Conservation (phyloP, 768 basidiomycete species). For the Gymnopilus dilepis region DNA sequence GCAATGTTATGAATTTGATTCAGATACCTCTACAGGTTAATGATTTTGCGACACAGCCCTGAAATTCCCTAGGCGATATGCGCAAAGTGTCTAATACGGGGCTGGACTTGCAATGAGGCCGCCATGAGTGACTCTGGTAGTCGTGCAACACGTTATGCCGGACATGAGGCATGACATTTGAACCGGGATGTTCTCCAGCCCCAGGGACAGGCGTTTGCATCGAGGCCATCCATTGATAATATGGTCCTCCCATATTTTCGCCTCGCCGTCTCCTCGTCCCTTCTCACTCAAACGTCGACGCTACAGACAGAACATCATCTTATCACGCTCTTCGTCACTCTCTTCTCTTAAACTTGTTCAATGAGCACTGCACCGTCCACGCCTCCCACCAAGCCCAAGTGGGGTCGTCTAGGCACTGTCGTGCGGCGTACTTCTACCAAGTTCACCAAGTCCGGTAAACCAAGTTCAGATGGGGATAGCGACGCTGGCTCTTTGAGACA, state of each 20-base stretch:
- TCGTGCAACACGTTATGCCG: not conserved
- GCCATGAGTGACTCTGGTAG: not conserved
- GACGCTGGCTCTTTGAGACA: constrained; percentile 31
- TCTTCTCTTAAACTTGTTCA: too few species aligned
- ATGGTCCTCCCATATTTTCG: constrained; percentile 13
- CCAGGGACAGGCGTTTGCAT: constrained; percentile 46
- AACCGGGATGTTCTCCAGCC: constrained; percentile 4
- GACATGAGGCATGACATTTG: constrained; percentile 24
- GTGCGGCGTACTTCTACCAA: constrained; percentile 69
- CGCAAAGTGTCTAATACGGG: too few species aligned
- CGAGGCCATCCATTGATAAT: constrained; percentile 50
- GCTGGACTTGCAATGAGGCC: not conserved
- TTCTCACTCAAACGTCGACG: constrained; percentile 6
- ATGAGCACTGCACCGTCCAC: constrained; percentile 33
- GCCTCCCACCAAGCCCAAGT: constrained; percentile 45
- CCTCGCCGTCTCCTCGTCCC: constrained; percentile 20
- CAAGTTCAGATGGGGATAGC: constrained; percentile 31
- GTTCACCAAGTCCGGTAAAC: constrained; percentile 46
- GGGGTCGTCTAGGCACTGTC: constrained; percentile 63
- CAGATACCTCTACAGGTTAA: too few species aligned
- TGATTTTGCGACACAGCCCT: too few species aligned
- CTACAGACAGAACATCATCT: constrained; percentile 4
- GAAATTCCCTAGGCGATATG: too few species aligned
- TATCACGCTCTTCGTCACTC: not conserved
- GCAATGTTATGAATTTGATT: too few species aligned